phyloP scores from a whole-genome alignment of 2,329 filamentous ascomycete genomes.

The Talaromyces sp. region DNA sequence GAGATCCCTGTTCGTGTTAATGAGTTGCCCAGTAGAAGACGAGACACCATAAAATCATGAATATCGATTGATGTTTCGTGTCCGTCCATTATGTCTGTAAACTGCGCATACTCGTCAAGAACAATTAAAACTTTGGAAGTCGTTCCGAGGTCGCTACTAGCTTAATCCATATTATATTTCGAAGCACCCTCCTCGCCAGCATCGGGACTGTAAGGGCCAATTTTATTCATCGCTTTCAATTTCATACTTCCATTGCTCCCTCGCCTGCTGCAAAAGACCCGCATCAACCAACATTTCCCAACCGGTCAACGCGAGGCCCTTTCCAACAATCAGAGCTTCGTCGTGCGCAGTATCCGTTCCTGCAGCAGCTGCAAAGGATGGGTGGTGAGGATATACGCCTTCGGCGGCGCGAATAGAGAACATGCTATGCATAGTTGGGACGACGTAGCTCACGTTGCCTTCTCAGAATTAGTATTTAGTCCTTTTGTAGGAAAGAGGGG shows the following conservation, averaged over 20 bases:
- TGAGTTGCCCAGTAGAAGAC: no score
- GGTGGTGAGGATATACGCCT: constrained; percentile 37
- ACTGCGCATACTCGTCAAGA: no score
- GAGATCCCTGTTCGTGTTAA: no score
- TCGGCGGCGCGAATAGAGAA: constrained; percentile 47
- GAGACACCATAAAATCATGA: no score
- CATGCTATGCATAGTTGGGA: constrained; percentile 51
- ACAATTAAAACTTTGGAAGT: no score
- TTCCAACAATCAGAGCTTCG: constrained; percentile 46
- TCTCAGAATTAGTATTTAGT: background rate
- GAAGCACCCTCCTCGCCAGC: background rate
- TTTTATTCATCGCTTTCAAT: constrained; percentile 2
- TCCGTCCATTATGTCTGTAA: no score
- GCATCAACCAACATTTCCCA: constrained; percentile 35
- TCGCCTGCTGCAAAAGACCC: constrained; percentile 26
- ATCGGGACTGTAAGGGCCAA: background rate
- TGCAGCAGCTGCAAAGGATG: constrained; percentile 48
- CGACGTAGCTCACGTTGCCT: constrained; percentile 52
- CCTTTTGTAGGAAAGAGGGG: background rate
- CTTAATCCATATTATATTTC: background rate
- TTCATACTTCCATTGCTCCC: constrained; percentile 28
- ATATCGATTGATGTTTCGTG: no score
- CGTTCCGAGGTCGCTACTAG: background rate
- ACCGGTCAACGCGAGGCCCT: constrained; percentile 45
- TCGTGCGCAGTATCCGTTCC: constrained; percentile 43